These are phyloP conservation scores for Cladosporium sp. DNA, from an alignment of 2,329 filamentous ascomycete genomes.

Conservation along the genomic window DNA sequence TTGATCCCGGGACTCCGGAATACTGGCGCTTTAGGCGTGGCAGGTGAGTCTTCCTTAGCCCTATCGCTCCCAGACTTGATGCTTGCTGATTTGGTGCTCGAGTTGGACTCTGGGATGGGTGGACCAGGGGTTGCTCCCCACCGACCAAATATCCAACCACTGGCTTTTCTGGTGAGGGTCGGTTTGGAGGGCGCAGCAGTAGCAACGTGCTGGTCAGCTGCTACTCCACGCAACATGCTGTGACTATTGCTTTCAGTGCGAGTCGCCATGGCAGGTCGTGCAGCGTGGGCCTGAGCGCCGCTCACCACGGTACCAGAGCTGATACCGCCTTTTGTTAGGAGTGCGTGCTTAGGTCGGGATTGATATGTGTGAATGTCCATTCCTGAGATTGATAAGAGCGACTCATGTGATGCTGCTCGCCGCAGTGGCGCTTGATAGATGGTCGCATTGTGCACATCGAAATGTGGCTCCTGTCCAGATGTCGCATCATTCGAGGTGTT, in stretches of 20 bases:
- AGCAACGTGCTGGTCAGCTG: slow-evolving; percentile 30
- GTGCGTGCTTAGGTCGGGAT: slow-evolving; percentile 70
- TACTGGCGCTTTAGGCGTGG: slow-evolving; percentile 35
- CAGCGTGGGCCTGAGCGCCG: slow-evolving; percentile 29
- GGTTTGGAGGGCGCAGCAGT: slow-evolving; percentile 30
- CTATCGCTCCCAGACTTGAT: slow-evolving; percentile 11
- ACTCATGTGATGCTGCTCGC: slow-evolving; percentile 75
- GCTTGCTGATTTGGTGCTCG: slow-evolving; percentile 12
- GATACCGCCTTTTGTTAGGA: slow-evolving; percentile 49
- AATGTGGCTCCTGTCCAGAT: slow-evolving; percentile 19
- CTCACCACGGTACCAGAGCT: slow-evolving; percentile 44
- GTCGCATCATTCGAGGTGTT: slow-evolving; percentile 17
- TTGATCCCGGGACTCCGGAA: slow-evolving; percentile 69
- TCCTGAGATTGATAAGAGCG: slow-evolving; percentile 78
- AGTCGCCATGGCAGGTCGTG: slow-evolving; percentile 26
- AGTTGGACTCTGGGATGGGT: slow-evolving; percentile 14
- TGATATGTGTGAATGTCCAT: slow-evolving; percentile 80
- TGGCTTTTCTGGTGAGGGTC: slow-evolving; percentile 51
- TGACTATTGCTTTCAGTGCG: slow-evolving; percentile 21
- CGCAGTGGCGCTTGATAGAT: slow-evolving; percentile 35
- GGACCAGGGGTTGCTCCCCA: slow-evolving; percentile 55
- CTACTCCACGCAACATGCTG: slow-evolving; percentile 31
- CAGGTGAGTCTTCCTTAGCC: slow-evolving; percentile 25
- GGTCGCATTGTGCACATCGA: slow-evolving; percentile 5
- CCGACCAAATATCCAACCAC: slow-evolving; percentile 61